phyloP scores from a whole-genome alignment of 1,284 basidiomycete species.

The Ganoderma lucidum region DNA sequence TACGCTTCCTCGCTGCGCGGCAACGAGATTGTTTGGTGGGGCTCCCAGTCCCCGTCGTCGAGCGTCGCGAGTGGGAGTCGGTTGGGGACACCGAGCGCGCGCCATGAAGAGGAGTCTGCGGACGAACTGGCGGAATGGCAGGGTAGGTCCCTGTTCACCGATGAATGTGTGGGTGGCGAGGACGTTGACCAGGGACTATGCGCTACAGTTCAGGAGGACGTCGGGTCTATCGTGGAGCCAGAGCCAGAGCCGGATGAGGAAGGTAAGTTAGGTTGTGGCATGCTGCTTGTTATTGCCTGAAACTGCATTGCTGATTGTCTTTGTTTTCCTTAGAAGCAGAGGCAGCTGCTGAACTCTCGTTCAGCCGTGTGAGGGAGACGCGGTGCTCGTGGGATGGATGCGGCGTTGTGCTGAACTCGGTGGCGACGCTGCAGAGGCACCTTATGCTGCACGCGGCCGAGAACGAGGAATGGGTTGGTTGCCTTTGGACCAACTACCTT shows the following conservation, averaged over 20 bases:
- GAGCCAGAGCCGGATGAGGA: neutral
- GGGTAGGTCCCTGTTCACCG: conserved; percentile 28
- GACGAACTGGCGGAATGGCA: conserved; percentile 29
- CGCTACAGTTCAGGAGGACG: neutral
- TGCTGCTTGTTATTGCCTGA: neutral
- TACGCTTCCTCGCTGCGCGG: conserved; percentile 31
- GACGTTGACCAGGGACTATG: neutral
- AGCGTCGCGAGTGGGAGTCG: conserved; percentile 5
- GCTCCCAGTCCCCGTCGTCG: neutral
- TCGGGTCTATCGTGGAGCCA: neutral
- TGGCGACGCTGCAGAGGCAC: conserved; percentile 57
- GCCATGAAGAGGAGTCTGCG: conserved; percentile 8
- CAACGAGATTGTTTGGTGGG: neutral
- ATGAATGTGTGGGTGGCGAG: neutral
- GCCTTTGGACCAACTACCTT: conserved; percentile 1
- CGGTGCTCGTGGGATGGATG: conserved; percentile 70
- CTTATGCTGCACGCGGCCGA: conserved; percentile 54
- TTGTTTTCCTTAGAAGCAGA: conserved; percentile 19
- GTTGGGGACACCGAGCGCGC: neutral
- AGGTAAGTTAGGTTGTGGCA: neutral
- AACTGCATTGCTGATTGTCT: conserved; percentile 10
- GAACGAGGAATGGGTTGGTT: conserved; percentile 43
- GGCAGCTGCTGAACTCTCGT: conserved; percentile 42
- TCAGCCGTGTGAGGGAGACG: conserved; percentile 53
- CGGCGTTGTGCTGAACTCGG: conserved; percentile 59